These are phyloP conservation scores for thale cress (Arabidopsis thaliana) DNA, from an alignment of 345 rosid species.

Conservation along the genomic window TAIR10.1 NC_003076.8:2857501-2858000, in stretches of 20 bases:
- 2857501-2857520: conserved; percentile 49
- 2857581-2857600: conserved; percentile 31
- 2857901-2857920: conserved; percentile 14
- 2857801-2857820: conserved; percentile 13
- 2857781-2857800: conserved; percentile 20
- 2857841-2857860: conserved; percentile 11
- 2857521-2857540: conserved; percentile 47
- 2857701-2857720: conserved; percentile 9
- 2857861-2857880: conserved; percentile 4
- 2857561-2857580: conserved; percentile 46
- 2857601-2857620: conserved; percentile 40
- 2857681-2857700: conserved; percentile 16
- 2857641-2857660: background rate
- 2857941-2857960: conserved; percentile 9
- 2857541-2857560: conserved; percentile 50
- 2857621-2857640: conserved; percentile 12
- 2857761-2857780: conserved; percentile 31
- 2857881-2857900: conserved; percentile 14
- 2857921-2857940: conserved; percentile 11
- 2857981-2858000: conserved; percentile 21
- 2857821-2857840: conserved; percentile 19
- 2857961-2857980: conserved; percentile 27
- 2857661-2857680: background rate
- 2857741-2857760: conserved; percentile 14
- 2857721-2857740: conserved; percentile 15